Conservation (phyloP, 805 yeast genomes). For the Vanderwaltozyma yarrowii region DNA sequence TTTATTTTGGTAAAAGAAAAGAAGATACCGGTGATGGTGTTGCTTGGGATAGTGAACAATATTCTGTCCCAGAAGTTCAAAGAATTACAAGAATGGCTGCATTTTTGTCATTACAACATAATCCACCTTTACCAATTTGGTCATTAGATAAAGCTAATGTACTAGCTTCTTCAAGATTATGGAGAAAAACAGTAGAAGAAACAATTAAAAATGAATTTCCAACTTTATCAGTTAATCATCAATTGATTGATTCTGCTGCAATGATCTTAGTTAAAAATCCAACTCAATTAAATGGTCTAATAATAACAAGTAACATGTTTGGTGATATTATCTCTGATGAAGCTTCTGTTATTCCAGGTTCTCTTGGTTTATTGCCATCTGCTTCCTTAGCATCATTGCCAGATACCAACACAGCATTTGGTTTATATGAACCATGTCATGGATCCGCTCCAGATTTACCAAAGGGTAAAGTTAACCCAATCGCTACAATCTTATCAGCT, state of each 20-base stretch:
- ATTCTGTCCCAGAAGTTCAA: constrained; percentile 84
- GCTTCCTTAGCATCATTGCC: constrained; percentile 95
- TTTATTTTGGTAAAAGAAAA: constrained; percentile 90
- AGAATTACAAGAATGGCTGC: constrained; percentile 98
- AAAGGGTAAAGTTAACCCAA: constrained; percentile 81
- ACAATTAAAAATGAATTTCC: constrained; percentile 87
- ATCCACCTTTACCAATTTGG: constrained; percentile 94
- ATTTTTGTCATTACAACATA: constrained; percentile 82
- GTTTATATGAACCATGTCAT: constrained; percentile 96
- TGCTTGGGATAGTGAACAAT: constrained; percentile 91
- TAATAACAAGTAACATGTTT: constrained; percentile 92
- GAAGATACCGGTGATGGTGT: constrained; percentile 83
- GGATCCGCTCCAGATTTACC: constrained; percentile 97
- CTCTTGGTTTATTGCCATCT: constrained; percentile 89
- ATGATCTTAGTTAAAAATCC: constrained; percentile 94
- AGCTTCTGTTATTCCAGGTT: constrained; percentile 96
- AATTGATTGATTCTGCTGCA: constrained; percentile 96
- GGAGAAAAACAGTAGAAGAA: constrained; percentile 89
- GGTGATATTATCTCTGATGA: constrained; percentile 98
- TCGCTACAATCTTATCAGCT: constrained; percentile 89
- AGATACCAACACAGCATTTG: constrained; percentile 87
- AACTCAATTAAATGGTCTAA: constrained; percentile 81
- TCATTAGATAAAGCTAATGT: constrained; percentile 97
- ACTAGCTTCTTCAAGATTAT: constrained; percentile 87
- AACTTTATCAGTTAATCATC: constrained; percentile 76